Evolutionary conservation across 2,329 filamentous ascomycete genomes (phyloP), one percentile per base, ranked within the genome.

Genomic region (Fusarium sp.): DNA sequence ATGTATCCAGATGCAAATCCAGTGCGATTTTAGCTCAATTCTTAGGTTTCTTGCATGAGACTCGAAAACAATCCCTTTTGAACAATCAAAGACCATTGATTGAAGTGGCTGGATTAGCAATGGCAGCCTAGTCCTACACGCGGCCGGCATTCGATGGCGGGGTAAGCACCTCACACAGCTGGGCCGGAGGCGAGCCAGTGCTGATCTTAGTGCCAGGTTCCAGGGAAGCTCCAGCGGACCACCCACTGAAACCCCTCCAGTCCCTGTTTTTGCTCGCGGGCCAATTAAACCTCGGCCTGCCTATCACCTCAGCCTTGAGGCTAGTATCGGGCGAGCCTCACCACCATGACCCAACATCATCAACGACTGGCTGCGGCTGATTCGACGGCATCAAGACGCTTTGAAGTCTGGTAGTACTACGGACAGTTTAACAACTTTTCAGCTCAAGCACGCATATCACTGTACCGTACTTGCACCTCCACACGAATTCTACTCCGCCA

Each of bases 321-420:
- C 71, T 68, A 72, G 60, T n/a, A 43, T 38, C 23, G 28, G 58
- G 43, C 60, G 73, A 78, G 76, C 76, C 76, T 78, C 76, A 78
- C 71, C 73, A 75, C 67, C 69, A 73, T 74, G 70, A 74, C 59
- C 73, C 62, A 69, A 60, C 73, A 72, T 68, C 75, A 74, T 63
- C 64, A 77, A 74, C 64, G 53, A 62, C 68, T 59, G 43, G 64
- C 52, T 62, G 40, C 64, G 64, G 49, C 63, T 72, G 58, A 74
- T 64, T 69, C 53, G 47, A 72, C 52, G 33, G 23, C 46, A 68
- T 53, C 60, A 50, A 59, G 60, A 60, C 58, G 60, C 32, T 56
- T 44, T n/a, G 23, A 60, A 15, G 49, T 42, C 28, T 40, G 18
- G 33, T 25, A 23, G 35, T 40, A 42, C 28, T 56, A 47, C 9